Base-by-base conservation (phyloP, 805 yeast species). In the Candida peoriensis region DNA sequence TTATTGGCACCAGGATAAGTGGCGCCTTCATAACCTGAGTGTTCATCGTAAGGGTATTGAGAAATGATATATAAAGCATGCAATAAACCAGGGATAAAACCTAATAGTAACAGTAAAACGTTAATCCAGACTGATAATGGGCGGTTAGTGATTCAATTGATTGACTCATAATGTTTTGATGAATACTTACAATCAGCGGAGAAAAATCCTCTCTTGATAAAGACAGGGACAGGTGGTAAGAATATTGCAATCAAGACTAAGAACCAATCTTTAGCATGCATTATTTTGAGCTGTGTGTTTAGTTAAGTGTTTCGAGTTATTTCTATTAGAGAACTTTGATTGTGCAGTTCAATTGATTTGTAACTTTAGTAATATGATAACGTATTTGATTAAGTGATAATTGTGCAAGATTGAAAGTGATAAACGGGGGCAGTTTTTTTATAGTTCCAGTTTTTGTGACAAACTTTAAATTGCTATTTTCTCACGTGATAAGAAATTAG, bases 181-280 rank as follows among this genome's bases (percentile, higher is more conserved):
- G 29, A 20, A 30, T 21, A 59, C 65, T 42, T 41, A 60, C 64
- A 74, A 48, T 77, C 84, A 24, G 75, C 70, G 4, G 81, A 70
- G 28, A 47, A 44, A 36, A 68, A 66, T 1, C 89, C 89, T 47
- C 84, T 62, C 57, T 82, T 82, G 42, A 80, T 53, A 32, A 76
- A 68, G 17, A 82, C 89, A 8, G 88, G 82, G 24, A 81, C 61
- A 7, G 87, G 87, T 9, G 90, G 90, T 8, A 81, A 49, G 52
- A 82, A 74, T 37, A 81, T 66, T 2, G 86, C 85, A 35, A 82
- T 50, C 32, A 81, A 66, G 3, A 82, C 87, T 41, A 79, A 54
- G 38, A 81, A 64, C 86, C 87, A 74, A 58, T 75, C 81, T 43
- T 54, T 54, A 8, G 63, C 57, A 46, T 59, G 64, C 64, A 59